Percentiles rank a stretch among this genome's conserved stretches.
Conservation (phyloP, 2,329 filamentous ascomycete genomes). For the Paraphoma sp. region DNA sequence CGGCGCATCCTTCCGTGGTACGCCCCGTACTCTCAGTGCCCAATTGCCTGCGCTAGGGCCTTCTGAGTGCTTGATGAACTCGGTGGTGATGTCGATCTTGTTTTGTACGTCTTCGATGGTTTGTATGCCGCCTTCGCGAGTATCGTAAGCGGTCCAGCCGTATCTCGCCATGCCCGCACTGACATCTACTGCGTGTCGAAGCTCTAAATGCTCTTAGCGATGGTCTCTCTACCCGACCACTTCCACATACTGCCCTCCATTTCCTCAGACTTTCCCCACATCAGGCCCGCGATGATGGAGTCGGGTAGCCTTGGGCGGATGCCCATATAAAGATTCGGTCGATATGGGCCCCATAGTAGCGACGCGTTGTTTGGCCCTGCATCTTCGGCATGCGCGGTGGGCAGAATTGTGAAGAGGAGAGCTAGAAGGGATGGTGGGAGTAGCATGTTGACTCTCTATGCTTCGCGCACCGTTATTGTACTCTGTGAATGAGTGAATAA, state of each 20-base stretch:
- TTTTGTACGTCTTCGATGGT: conserved; percentile 88
- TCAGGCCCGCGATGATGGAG: conserved; percentile 78
- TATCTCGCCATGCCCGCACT: conserved; percentile 91
- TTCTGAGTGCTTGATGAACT: conserved; percentile 88
- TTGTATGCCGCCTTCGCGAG: conserved; percentile 81
- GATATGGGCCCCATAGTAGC: conserved; percentile 94
- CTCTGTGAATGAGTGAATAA: conserved; percentile 10
- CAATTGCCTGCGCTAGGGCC: conserved; percentile 87
- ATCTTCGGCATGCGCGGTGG: conserved; percentile 14
- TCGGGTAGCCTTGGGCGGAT: conserved; percentile 80
- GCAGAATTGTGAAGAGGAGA: conserved; percentile 20
- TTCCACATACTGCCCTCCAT: conserved; percentile 72
- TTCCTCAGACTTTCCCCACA: conserved; percentile 86
- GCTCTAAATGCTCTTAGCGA: conserved; percentile 47
- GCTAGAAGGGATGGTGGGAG: conserved; percentile 25
- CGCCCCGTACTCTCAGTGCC: conserved; percentile 84
- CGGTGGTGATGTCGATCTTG: conserved; percentile 84
- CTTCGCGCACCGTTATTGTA: conserved; percentile 6
- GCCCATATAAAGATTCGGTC: conserved; percentile 91
- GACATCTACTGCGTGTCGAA: conserved; percentile 93
- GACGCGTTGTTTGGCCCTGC: conserved; percentile 69
- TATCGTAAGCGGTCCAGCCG: conserved; percentile 96
- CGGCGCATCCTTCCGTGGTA: conserved; percentile 70
- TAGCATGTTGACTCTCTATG: conserved; percentile 17
- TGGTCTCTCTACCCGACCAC: neutral